Evolutionary conservation across 208 protist species (phyloP).

Genomic region (Vickermania ingenoplastis): DNA sequence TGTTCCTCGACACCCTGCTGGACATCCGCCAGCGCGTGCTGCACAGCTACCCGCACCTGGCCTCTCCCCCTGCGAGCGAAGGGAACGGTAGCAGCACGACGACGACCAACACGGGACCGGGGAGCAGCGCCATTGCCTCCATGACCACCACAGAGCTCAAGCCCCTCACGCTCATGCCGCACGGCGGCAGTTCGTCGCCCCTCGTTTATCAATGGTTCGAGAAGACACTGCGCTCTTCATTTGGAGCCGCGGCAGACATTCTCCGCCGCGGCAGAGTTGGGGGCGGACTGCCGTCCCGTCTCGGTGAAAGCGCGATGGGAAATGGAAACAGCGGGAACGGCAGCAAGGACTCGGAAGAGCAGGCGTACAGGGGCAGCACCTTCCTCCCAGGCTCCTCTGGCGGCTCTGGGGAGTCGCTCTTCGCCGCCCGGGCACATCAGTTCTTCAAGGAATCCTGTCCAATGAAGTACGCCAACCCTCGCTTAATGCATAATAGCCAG

Average conservation of each 20-base stretch:
- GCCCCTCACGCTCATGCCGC: not conserved
- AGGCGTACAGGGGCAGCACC: no score
- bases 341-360: not conserved
- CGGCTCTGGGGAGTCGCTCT: not conserved
- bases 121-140: not conserved
- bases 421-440: conserved; percentile 1
- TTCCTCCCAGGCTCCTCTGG: not conserved
- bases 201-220: not conserved
- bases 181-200: not conserved
- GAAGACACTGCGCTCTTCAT: not conserved
- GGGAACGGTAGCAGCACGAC: not conserved
- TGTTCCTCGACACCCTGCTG: conserved; percentile 24
- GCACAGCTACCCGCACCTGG: no score
- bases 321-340: not conserved
- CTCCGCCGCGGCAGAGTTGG: not conserved
- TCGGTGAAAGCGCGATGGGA: not conserved
- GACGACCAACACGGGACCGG: not conserved
- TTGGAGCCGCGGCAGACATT: not conserved
- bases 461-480: not conserved
- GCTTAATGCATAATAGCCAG: not conserved
- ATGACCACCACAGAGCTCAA: not conserved
- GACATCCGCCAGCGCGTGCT: conserved; percentile 20
- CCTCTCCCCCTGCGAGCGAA: no score
- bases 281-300: not conserved
- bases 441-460: conserved; percentile 9